Evolutionary conservation across 345 rosid species (phyloP), one percentile per base, ranked within the genome.

Genomic region (Iberis pinnata): DNA sequence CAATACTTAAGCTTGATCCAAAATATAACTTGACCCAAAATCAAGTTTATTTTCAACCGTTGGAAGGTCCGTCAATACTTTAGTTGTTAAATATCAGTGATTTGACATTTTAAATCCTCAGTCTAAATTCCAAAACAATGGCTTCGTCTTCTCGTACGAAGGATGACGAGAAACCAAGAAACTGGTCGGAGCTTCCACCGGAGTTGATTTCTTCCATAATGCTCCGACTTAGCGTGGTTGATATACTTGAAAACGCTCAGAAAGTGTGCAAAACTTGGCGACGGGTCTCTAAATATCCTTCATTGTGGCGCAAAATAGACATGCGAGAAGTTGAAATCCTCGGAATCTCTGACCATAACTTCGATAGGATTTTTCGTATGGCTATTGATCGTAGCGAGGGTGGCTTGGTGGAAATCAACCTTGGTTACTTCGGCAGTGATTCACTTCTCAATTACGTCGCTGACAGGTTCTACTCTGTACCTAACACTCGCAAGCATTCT

Each of bases 381-480:
- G 96, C 93, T 24, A 70, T 81, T 15, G 83, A 80, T 49, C 77
- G 67, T 10, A 80, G 87, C 72, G 47, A 18, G 3, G 85, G 85
- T 8, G 66, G 49, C 5, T 55, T 78, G 75, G 29, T 72, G 3
- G 68, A 63, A n/a, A 63, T 87, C 64, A 56, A 43, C 16, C 27
- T 81, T 25, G 76, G 49, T 46, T 0, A 43, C 26, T 68, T 78
- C 32, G 77, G 75, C 49, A 35, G 1, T 24, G 24, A 29, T 48
- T 48, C 53, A 15, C 79, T 84, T 58, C 83, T 83, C 42, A 0
- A 8, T 0, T 61, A 81, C 61, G 70, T 81, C 52, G 70, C 79
- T 3, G 62, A 63, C n/a, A 67, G 83, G 92, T 36, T 41, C 18
- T 42, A n/a, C 2, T 5, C 7, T 18, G 14, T 12, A 20, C 29